Percentiles rank a stretch among this genome's conserved stretches.
Evolutionary conservation across 306 rosid genomes (phyloP).

Genomic region (Casuarina cunninghamiana): DNA sequence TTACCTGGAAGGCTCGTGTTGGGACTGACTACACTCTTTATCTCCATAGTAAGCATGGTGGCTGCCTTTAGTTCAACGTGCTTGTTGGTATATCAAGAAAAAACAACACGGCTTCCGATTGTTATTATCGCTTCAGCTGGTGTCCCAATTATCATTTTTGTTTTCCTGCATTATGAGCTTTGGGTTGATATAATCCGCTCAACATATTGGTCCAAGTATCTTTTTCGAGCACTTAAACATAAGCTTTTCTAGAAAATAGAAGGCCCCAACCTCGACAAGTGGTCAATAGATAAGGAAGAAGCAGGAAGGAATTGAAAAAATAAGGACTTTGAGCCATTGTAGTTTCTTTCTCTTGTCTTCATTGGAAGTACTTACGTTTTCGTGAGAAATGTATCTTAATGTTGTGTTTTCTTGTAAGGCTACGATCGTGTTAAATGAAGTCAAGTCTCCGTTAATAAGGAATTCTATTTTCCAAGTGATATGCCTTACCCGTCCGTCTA

Average conservation of each 20-base stretch:
- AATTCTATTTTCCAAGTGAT: no score
- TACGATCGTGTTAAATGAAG: no score
- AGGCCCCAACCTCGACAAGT: no score
- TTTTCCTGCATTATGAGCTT: constrained; percentile 31
- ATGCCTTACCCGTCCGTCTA: no score
- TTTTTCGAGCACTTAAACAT: constrained; percentile 36
- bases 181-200: constrained; percentile 40
- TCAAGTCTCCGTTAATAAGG: no score
- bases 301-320: no score
- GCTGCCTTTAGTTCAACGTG: constrained; percentile 36
- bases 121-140: constrained; percentile 27
- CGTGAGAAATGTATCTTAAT: no score
- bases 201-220: constrained; percentile 30
- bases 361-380: no score
- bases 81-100: constrained; percentile 8
- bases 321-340: no score
- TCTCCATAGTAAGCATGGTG: constrained; percentile 54
- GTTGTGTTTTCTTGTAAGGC: no score
- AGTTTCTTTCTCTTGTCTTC: no score
- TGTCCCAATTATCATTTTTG: constrained; percentile 38
- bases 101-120: constrained; percentile 33
- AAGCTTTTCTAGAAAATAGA: not conserved
- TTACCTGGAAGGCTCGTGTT: constrained; percentile 34
- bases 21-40: constrained; percentile 25
- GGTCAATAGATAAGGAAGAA: no score